Conservation (phyloP, 1,284 basidiomycete genomes). For the Leccinum holopus region DNA sequence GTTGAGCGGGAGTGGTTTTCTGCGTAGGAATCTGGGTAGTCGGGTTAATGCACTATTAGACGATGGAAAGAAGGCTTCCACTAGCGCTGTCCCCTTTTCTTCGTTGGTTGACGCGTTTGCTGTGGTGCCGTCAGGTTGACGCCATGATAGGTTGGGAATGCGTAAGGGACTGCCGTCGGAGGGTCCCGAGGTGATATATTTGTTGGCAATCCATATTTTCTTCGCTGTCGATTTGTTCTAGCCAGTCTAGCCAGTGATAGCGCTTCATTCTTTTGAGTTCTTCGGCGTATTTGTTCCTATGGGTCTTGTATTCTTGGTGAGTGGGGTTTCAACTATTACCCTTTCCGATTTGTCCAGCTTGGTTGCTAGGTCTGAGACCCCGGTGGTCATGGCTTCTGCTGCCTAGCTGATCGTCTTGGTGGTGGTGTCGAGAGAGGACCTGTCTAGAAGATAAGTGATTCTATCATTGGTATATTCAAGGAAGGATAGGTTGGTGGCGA, state of each 20-base stretch:
- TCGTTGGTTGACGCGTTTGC: neutral
- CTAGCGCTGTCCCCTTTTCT: neutral
- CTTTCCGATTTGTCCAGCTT: neutral
- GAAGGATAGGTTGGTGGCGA: neutral
- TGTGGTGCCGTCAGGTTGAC: neutral
- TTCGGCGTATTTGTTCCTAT: neutral
- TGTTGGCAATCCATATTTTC: neutral
- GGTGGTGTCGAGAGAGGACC: neutral
- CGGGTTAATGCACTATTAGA: neutral
- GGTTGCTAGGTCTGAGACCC: neutral
- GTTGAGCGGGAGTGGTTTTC: no score
- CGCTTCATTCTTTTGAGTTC: neutral
- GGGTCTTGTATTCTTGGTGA: neutral
- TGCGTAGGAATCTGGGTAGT: no score
- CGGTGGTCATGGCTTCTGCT: neutral
- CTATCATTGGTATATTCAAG: neutral
- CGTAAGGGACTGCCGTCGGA: neutral
- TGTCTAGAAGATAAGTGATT: neutral
- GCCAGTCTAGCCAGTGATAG: neutral
- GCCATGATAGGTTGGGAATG: neutral
- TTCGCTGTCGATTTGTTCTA: neutral
- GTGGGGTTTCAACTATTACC: neutral
- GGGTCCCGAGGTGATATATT: neutral
- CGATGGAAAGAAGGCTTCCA: neutral
- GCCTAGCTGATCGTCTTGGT: neutral